A percentile compares a stretch with the other conserved stretches of the same genome.
phyloP scores from a whole-genome alignment of 2,329 filamentous ascomycete species.

The Pseudocercospora pini-densiflorae region DNA sequence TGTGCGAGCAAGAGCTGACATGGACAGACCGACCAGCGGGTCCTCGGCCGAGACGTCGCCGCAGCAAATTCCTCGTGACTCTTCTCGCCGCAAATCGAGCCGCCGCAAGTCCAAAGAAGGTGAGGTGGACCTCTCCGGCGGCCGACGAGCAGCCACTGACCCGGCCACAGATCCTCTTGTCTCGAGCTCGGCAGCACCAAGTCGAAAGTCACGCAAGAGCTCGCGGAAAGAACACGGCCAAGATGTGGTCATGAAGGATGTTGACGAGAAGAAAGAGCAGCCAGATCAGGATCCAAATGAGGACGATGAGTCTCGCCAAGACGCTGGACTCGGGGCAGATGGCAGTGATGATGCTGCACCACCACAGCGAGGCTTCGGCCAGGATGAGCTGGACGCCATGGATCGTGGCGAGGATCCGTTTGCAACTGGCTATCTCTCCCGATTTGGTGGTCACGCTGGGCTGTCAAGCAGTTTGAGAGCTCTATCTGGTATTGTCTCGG shows the following conservation, averaged over 20 bases:
- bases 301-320: conserved; percentile 59
- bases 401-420: conserved; percentile 62
- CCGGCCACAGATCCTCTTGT: conserved; percentile 42
- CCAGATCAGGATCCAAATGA: conserved; percentile 42
- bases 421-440: conserved; percentile 67
- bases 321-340: conserved; percentile 41
- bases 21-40: conserved; percentile 63
- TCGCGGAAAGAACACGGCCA: conserved; percentile 36
- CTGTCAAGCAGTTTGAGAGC: conserved; percentile 83
- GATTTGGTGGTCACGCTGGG: conserved; percentile 64
- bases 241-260: conserved; percentile 42
- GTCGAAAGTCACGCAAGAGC: conserved; percentile 39
- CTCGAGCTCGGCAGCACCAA: conserved; percentile 38
- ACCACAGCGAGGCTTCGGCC: conserved; percentile 15
- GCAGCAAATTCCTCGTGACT: conserved; percentile 60
- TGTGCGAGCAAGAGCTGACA: conserved; percentile 28
- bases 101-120: conserved; percentile 69
- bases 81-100: conserved; percentile 73
- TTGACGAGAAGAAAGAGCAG: conserved; percentile 36
- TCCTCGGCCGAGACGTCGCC: conserved; percentile 66
- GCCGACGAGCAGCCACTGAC: conserved; percentile 21
- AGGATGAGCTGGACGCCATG: conserved; percentile 57
- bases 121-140: conserved; percentile 34
- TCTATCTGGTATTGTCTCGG: conserved; percentile 88
- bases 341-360: conserved; percentile 66